Evolutionary conservation across 768 basidiomycete species (phyloP), one percentile per base, ranked within the genome.

Genomic region (Boletus eberwhitei): DNA sequence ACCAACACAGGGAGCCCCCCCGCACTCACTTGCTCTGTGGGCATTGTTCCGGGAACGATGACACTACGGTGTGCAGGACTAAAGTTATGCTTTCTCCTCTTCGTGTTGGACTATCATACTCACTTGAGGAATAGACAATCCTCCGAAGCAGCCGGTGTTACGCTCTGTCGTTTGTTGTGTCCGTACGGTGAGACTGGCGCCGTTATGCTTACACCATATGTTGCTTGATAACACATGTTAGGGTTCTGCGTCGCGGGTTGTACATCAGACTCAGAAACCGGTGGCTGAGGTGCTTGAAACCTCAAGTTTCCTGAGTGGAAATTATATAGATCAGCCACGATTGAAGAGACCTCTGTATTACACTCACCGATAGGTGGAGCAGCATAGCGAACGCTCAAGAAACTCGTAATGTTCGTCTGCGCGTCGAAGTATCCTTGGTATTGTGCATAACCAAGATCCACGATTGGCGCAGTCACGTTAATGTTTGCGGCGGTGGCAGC

Each of bases 361-460:
- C 3, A 53, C 71, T 24, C 24, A 77, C 79, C 79, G 31, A 73
- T 57, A 2, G 81, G 81, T 24, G 79, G 67, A 17, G 77, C 78
- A 12, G 82, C 81, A 64, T 77, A 83, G 12, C 80, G 73, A 41
- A 71, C 55, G 14, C 64, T 58, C 29, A 70, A 49, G 56, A 68
- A 71, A 43, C 34, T 57, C 1, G 69, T 63, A 5, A 60, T 51
- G 36, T 66, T 69, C 0, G 53, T 50, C 14, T 56, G 48, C 17
- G 53, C 8, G 45, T 73, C 59, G 29, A 63, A 50, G 22, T 52
- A 41, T 13, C 70, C 72, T 55, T 63, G 67, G 51, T 73, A 71
- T 53, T 59, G 54, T 8, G 64, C 66, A 55, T 73, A 70, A 26
- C 70, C 65, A n/a, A 73, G 54, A 41, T 73, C 62, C 38, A 70